Conservation (phyloP, 1,284 basidiomycete genomes). For the Athelia psychrophila region DNA sequence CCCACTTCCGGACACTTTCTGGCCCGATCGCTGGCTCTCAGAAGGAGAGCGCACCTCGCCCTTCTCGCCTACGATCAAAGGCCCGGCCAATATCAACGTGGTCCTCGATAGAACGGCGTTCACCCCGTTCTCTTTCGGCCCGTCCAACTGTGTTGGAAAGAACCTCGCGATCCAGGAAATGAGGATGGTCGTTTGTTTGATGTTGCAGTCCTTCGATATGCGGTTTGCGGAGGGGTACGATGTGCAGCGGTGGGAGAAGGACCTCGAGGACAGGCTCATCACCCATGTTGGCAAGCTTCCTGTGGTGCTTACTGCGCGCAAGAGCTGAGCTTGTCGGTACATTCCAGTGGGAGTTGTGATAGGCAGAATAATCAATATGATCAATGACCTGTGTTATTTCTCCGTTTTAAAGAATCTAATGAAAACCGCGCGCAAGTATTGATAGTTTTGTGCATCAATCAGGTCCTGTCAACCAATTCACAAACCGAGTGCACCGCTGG, state of each 20-base stretch:
- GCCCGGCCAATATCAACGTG: conserved; percentile 4
- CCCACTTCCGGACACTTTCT: conserved; percentile 17
- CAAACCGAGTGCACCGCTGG: too few relatives aligned
- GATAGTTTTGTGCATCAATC: too few relatives aligned
- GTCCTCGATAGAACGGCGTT: conserved; percentile 22
- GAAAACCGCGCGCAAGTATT: too few relatives aligned
- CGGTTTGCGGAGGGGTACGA: conserved; percentile 3
- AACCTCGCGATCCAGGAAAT: conserved; percentile 28
- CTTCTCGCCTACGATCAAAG: conserved; percentile 3
- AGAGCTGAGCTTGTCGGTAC: too few relatives aligned
- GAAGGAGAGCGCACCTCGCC: neutral
- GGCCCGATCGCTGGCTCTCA: conserved; percentile 29
- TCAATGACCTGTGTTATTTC: too few relatives aligned
- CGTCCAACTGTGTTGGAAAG: conserved; percentile 29
- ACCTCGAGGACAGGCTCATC: neutral
- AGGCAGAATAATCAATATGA: too few relatives aligned
- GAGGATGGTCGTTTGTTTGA: conserved; percentile 21
- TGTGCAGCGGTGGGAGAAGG: conserved; percentile 3
- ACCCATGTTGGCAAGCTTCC: too few relatives aligned
- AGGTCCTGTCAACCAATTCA: too few relatives aligned
- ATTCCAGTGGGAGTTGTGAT: too few relatives aligned
- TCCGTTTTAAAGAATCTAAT: too few relatives aligned
- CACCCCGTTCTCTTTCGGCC: conserved; percentile 28
- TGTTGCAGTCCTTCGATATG: conserved; percentile 24
- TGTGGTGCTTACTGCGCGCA: too few relatives aligned